Conservation (phyloP, 345 rosid species). For the Diplotaxis tenuifolia region DNA sequence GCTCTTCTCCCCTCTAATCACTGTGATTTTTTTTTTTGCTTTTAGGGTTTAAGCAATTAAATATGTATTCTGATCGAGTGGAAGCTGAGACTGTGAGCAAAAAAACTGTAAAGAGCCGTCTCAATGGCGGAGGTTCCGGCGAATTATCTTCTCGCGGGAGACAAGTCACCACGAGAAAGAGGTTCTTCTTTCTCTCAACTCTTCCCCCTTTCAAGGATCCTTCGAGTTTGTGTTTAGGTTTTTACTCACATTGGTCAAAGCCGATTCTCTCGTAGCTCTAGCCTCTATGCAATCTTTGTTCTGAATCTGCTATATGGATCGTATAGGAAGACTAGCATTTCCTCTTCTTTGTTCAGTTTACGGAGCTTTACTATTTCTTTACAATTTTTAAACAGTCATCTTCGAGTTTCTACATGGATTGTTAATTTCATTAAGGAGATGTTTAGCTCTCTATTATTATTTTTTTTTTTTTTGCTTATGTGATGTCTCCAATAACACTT, state of each 20-base stretch:
- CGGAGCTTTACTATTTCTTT: not conserved
- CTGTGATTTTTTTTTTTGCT: not conserved
- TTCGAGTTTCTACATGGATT: not conserved
- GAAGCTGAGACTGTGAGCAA: conserved; percentile 43
- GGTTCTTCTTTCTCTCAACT: conserved; percentile 42
- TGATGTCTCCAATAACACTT: not conserved
- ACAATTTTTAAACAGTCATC: not conserved
- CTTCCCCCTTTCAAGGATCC: no score
- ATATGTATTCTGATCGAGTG: conserved; percentile 85
- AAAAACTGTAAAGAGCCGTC: conserved; percentile 61
- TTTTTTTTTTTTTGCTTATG: no score
- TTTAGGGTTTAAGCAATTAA: not conserved
- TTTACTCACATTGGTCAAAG: no score
- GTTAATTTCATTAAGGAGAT: no score
- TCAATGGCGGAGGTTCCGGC: conserved; percentile 50
- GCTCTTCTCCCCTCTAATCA: not conserved
- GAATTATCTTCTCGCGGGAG: conserved; percentile 47
- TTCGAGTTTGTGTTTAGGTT: not conserved
- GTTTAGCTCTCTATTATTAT: no score
- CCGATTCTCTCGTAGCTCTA: no score
- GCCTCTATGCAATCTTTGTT: not conserved
- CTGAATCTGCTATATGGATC: not conserved
- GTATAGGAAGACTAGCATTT: not conserved
- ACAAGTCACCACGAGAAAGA: conserved; percentile 60
- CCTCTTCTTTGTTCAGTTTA: not conserved